Evolutionary conservation across 1,284 basidiomycete genomes (phyloP).

Genomic region (Cutaneotrichosporon daszewskae): DNA sequence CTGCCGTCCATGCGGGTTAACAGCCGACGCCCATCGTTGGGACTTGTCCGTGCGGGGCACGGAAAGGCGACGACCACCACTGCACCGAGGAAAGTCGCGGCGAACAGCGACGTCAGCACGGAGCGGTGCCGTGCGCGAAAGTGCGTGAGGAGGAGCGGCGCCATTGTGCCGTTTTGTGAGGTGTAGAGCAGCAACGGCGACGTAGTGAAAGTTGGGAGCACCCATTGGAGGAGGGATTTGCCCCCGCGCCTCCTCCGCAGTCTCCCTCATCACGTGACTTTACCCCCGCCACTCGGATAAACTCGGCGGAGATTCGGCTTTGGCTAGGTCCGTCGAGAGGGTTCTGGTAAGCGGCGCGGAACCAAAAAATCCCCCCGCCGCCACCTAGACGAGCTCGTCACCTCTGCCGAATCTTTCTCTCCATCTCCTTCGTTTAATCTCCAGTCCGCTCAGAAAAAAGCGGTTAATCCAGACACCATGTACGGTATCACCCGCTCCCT

Average conservation of each 20-base stretch:
- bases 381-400: not conserved
- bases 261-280: too few relatives aligned
- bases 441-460: constrained; percentile 6
- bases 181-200: not conserved
- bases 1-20: constrained; percentile 2
- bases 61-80: constrained; percentile 47
- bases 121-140: constrained; percentile 45
- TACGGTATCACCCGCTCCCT: constrained; percentile 38
- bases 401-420: not conserved
- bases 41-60: constrained; percentile 35
- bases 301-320: too few relatives aligned
- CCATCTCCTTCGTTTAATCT: constrained; percentile 3
- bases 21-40: not conserved
- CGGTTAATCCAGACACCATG: constrained; percentile 22
- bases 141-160: constrained; percentile 44
- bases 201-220: not conserved
- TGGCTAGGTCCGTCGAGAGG: too few relatives aligned
- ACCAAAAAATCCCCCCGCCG: not conserved
- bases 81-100: constrained; percentile 46
- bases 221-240: not conserved
- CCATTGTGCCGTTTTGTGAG: constrained; percentile 29
- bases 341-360: too few relatives aligned
- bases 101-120: constrained; percentile 45
- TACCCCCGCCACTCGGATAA: too few relatives aligned
- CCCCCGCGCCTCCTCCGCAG: not conserved